Evolutionary conservation across 2,329 filamentous ascomycete species (phyloP).

Genomic region (Aspergillus transmontanensis): DNA sequence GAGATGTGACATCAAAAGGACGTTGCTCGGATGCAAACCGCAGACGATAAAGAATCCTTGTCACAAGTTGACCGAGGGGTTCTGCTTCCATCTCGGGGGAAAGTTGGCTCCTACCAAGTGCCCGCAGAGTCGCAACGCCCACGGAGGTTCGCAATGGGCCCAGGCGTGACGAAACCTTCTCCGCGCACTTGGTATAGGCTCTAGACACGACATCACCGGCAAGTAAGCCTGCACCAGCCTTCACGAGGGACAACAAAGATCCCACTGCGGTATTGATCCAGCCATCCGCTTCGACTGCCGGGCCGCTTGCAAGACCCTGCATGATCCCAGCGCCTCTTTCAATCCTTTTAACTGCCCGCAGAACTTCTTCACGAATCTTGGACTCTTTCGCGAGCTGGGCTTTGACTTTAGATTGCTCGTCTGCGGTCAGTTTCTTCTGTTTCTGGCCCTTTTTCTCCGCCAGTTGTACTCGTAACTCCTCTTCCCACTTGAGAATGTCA

Average conservation of each 20-base stretch:
- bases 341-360: conserved; percentile 69
- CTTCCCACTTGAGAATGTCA: conserved; percentile 95
- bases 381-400: conserved; percentile 87
- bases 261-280: conserved; percentile 86
- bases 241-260: conserved; percentile 70
- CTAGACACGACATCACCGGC: conserved; percentile 77
- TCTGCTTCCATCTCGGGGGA: conserved; percentile 74
- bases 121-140: conserved; percentile 81
- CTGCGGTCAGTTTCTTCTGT: conserved; percentile 84
- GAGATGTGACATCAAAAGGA: conserved; percentile 84
- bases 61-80: conserved; percentile 79
- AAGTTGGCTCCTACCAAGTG: conserved; percentile 72
- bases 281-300: conserved; percentile 81
- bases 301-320: conserved; percentile 76
- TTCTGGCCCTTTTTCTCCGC: conserved; percentile 86
- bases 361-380: conserved; percentile 73
- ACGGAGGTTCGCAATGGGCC: conserved; percentile 79
- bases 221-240: conserved; percentile 75
- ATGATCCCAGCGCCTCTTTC: conserved; percentile 85
- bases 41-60: conserved; percentile 84
- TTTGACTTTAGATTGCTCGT: conserved; percentile 88
- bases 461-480: conserved; percentile 81
- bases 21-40: conserved; percentile 89
- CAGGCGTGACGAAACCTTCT: conserved; percentile 72
- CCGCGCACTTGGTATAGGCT: conserved; percentile 78